Evolutionary conservation across 768 basidiomycete species (phyloP), one percentile per base, ranked within the genome.

Genomic region (Cystofilobasidium macerans): DNA sequence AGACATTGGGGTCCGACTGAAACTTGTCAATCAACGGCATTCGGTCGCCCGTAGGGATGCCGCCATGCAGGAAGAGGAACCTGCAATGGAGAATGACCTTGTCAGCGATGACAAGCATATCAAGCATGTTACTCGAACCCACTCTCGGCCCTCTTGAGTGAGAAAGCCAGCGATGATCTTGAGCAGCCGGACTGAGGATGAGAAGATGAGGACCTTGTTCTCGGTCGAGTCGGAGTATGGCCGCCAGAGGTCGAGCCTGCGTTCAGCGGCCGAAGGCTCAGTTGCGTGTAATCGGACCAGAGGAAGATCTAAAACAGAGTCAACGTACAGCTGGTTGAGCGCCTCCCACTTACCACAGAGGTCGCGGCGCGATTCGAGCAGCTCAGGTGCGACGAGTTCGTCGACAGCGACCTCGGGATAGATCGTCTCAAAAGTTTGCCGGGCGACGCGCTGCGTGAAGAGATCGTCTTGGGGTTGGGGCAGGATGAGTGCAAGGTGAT

Each of bases 1-100:
- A 91, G 48, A 88, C 75, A 26, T 84, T 79, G 0, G 85, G 81
- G 68, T 90, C 85, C 13, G 79, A 73, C 68, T 95, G 86, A 72
- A 94, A 95, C 70, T 78, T 74, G 73, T 95, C 91, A 64, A 95
- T 88, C 75, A 89, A 78, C 0, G 82, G 81, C 90, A 93, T 89
- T 14, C 89, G 88, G 89, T 71, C 30, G 35, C 26, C 18, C 13
- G 26, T 8, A 3, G 51, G 51, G 3, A 67, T 35, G 0, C 51
- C 59, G 26, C 65, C 65, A 40, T 67, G 65, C 30, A 67, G 53
- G 51, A 61, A 67, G 13, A 36, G 48, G n/a, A 60, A 54, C 40
- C 32, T 42, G 40, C 58, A 57, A 4, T 38, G 3, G 14, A 5
- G 30, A 33, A n/a, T 57, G 30, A 36, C 18, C 16, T 13, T n/a